Evolutionary conservation across 768 basidiomycete genomes (phyloP).

Genomic region (Hericium rajendrae): DNA sequence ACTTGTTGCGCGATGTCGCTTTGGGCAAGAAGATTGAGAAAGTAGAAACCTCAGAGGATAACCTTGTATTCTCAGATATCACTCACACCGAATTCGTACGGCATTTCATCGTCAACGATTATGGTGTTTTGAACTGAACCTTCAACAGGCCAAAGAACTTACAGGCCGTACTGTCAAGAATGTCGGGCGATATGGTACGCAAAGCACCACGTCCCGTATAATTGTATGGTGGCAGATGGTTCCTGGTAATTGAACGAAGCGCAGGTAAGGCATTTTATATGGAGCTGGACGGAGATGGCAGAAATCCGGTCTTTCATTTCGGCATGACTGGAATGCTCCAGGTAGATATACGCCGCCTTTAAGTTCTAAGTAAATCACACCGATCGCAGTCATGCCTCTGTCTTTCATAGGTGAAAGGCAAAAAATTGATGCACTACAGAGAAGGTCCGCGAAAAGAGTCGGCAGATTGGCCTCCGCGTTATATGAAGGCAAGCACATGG

Average conservation of each 20-base stretch:
- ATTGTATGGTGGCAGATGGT: background rate
- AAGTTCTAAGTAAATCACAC: background rate
- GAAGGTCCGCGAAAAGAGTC: constrained; percentile 30
- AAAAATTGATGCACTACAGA: constrained; percentile 39
- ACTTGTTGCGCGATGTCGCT: constrained; percentile 42
- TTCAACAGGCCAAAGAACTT: constrained; percentile 42
- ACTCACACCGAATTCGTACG: constrained; percentile 55
- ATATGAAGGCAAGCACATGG: constrained; percentile 41
- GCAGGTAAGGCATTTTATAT: constrained; percentile 62
- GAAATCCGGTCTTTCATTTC: constrained; percentile 65
- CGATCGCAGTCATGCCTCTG: background rate
- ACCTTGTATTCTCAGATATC: constrained; percentile 51
- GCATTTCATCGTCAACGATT: constrained; percentile 2
- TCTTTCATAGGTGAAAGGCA: constrained; percentile 37
- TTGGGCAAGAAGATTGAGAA: constrained; percentile 41
- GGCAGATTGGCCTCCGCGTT: constrained; percentile 56
- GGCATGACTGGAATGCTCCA: constrained; percentile 85
- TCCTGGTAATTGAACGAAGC: background rate
- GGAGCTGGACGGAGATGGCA: constrained; percentile 48
- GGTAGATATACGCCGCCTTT: constrained; percentile 21
- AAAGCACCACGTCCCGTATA: background rate
- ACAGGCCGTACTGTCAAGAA: constrained; percentile 35
- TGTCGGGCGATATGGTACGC: constrained; percentile 45
- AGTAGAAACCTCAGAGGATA: constrained; percentile 52
- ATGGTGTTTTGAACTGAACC: constrained; percentile 4